These are phyloP conservation scores for Xylariales sp. DNA, from an alignment of 2,329 filamentous ascomycete species.

Conservation along the genomic window DNA sequence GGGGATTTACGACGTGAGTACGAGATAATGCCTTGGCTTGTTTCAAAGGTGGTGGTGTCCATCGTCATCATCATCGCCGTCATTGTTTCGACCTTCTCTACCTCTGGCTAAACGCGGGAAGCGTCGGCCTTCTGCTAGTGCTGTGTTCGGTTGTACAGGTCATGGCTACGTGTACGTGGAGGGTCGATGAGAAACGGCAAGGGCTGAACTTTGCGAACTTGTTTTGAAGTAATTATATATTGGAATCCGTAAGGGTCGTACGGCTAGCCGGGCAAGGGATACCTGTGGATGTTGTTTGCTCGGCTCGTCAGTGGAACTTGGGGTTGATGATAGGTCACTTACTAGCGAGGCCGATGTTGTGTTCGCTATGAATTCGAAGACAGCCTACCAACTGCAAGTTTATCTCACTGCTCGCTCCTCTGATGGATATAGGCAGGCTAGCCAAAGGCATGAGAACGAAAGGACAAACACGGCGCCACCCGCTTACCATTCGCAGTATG, in stretches of 20 bases:
- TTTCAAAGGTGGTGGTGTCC: constrained; percentile 28
- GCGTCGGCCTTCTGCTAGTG: neutral
- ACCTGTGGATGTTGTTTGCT: neutral
- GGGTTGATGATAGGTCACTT: neutral
- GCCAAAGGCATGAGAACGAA: neutral
- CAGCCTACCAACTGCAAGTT: neutral
- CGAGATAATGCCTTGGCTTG: constrained; percentile 7
- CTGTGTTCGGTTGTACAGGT: neutral
- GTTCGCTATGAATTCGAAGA: neutral
- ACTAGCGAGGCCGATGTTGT: neutral
- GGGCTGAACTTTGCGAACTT: neutral
- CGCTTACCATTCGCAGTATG: neutral
- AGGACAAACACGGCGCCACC: too few species aligned
- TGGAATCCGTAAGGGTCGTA: too few species aligned
- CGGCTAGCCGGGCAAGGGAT: too few species aligned
- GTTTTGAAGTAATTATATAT: neutral
- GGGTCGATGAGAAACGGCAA: neutral
- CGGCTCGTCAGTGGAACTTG: neutral
- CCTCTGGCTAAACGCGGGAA: neutral
- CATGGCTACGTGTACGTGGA: neutral
- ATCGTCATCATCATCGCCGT: neutral
- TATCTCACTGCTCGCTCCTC: neutral
- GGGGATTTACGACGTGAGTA: neutral
- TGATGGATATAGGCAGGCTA: neutral
- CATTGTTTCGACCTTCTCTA: neutral